Percentiles rank a stretch among this genome's conserved stretches.
These are phyloP conservation scores for Amylostereum areolatum DNA, from an alignment of 1,284 basidiomycete species.

Conservation along the genomic window DNA sequence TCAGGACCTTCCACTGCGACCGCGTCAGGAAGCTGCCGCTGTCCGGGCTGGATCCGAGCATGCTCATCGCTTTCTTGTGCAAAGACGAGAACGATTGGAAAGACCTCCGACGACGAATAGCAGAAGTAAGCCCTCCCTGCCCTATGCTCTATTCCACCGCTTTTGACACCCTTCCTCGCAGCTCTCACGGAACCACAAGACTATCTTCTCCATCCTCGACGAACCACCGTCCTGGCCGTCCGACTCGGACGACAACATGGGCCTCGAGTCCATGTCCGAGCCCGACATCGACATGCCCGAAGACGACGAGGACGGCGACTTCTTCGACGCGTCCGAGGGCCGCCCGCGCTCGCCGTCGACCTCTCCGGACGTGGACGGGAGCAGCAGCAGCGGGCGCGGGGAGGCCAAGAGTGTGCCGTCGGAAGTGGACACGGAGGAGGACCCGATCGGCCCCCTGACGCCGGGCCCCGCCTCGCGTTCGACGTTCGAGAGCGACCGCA, in stretches of 20 bases:
- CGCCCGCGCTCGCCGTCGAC: constrained; percentile 30
- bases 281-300: constrained; percentile 54
- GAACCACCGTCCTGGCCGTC: constrained; percentile 80
- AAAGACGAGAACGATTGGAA: constrained; percentile 79
- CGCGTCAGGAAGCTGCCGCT: constrained; percentile 91
- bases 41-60: constrained; percentile 89
- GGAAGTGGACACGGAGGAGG: constrained; percentile 62
- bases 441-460: constrained; percentile 58
- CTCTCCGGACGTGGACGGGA: constrained; percentile 31
- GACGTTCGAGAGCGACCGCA: constrained; percentile 31
- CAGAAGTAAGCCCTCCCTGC: constrained; percentile 42
- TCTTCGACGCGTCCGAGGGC: constrained; percentile 32
- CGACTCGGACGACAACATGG: constrained; percentile 70
- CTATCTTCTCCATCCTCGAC: constrained; percentile 80
- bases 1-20: constrained; percentile 92
- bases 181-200: constrained; percentile 56
- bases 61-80: constrained; percentile 92
- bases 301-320: constrained; percentile 37
- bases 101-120: constrained; percentile 72
- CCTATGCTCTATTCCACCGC: neutral
- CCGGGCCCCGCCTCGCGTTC: constrained; percentile 44
- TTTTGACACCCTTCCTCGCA: constrained; percentile 10
- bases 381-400: constrained; percentile 12
- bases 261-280: constrained; percentile 75
- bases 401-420: constrained; percentile 31